Evolutionary conservation across 805 yeast genomes (phyloP), one percentile per base, ranked within the genome.

Genomic region (Wickerhamiella kurtzmanii): DNA sequence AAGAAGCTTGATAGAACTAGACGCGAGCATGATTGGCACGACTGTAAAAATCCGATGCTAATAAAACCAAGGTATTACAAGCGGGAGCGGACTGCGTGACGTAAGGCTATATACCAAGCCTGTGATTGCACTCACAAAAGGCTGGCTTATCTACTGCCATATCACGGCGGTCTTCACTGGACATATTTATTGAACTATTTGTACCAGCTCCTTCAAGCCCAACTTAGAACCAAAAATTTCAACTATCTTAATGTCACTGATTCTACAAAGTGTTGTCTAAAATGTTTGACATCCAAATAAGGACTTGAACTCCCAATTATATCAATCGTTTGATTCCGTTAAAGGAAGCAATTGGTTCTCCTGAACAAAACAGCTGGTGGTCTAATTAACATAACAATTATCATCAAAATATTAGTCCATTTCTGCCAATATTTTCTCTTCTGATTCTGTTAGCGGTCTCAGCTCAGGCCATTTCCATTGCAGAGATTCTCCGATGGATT

Each of bases 1-100:
- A 44, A 77, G 61, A 39, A 77, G 68, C 56, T 77, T 77, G 53
- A 77, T 76, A 41, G 79, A 73, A 57, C 75, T 76, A 13, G 74
- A 53, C 28, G 67, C 50, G 66, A 64, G 25, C 41, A 38, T 38
- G 15, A 20, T 21, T 18, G n/a, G 35, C 18, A 32, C 37, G 35
- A 28, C 35, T 28, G 44, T 25, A 28, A 42, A 42, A 37, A 18
- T 42, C 44, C 35, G 36, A 37, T 18, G 40, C 22, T 11, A 43
- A 21, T 16, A 40, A 35, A n/a, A 40, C 36, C 5, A 40, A 32
- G n/a, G 20, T 43, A 2, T 35, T 40, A 11, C 35, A 18, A 5
- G 45, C 35, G 4, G n/a, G 5, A 13, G 36, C 16, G 8, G 25
- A 43, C 16, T 22, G 32, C 13, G 32, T 25, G 32, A 25, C 32